phyloP scores from a whole-genome alignment of 139 green algal species.

The Haematococcus sp. region DNA sequence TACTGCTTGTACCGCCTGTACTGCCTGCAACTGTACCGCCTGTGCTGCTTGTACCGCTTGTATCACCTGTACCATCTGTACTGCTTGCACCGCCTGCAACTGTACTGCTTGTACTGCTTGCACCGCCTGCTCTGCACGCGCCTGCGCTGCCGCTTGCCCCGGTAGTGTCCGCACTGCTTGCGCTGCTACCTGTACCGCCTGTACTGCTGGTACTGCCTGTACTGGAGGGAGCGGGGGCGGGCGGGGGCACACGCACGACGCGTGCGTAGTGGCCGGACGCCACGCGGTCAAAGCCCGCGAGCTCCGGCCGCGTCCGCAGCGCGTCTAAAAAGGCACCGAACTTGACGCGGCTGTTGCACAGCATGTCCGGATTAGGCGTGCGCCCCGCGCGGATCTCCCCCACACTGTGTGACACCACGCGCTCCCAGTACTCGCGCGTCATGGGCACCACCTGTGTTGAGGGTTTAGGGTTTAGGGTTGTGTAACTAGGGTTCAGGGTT shows the following conservation, averaged over 20 bases:
- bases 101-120: too few species aligned
- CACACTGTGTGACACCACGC: constrained; percentile 84
- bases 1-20: too few species aligned
- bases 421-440: constrained; percentile 83
- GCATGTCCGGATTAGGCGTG: constrained; percentile 97
- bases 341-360: constrained; percentile 89
- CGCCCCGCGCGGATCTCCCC: constrained; percentile 79
- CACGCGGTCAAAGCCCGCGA: constrained; percentile 12
- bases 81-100: too few species aligned
- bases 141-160: constrained; percentile 6
- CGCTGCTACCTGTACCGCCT: too few species aligned
- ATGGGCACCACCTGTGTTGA: constrained; percentile 25
- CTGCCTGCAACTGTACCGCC: too few species aligned
- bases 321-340: constrained; percentile 81
- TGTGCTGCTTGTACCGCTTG: background rate
- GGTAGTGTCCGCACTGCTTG: background rate
- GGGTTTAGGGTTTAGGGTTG: too few species aligned
- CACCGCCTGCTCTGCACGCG: constrained; percentile 1
- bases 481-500: too few species aligned
- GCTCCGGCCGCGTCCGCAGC: constrained; percentile 30
- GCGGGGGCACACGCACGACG: constrained; percentile 11
- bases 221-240: background rate
- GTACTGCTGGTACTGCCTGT: constrained; percentile 12
- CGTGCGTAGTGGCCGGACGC: constrained; percentile 43
- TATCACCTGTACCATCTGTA: too few species aligned